Evolutionary conservation across 768 basidiomycete genomes (phyloP).

Genomic region (Boletus rubroflammeus): DNA sequence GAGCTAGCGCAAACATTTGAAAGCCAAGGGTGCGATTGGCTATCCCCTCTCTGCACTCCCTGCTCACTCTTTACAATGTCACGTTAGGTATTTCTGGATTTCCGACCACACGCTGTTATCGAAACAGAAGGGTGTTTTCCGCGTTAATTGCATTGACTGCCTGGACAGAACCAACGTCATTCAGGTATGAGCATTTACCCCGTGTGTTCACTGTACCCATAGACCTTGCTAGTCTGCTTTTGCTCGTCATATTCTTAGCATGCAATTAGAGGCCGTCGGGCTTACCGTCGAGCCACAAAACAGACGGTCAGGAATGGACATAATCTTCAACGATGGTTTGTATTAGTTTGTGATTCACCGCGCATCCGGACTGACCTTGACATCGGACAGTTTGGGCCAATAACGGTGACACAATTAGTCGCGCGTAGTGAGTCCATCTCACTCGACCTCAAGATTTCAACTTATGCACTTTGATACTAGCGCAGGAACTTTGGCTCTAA

Average conservation of each 20-base stretch:
- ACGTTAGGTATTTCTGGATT: slow-evolving; percentile 74
- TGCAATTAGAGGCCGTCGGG: slow-evolving; percentile 71
- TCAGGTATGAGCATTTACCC: slow-evolving; percentile 46
- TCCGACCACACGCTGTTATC: slow-evolving; percentile 67
- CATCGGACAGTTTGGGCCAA: slow-evolving; percentile 83
- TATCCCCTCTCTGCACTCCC: not conserved
- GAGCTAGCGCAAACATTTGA: slow-evolving; percentile 74
- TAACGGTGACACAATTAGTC: slow-evolving; percentile 93
- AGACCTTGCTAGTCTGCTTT: slow-evolving; percentile 71
- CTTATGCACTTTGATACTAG: slow-evolving; percentile 39
- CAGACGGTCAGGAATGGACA: slow-evolving; percentile 59
- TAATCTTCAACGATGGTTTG: slow-evolving; percentile 75
- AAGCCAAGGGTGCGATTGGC: slow-evolving; percentile 61
- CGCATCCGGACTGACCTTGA: not conserved
- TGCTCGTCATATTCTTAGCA: slow-evolving; percentile 75
- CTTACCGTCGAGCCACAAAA: slow-evolving; percentile 52
- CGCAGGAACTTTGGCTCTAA: slow-evolving; percentile 94
- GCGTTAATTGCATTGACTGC: slow-evolving; percentile 95
- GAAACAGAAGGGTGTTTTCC: slow-evolving; percentile 81
- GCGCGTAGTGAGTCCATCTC: slow-evolving; percentile 63
- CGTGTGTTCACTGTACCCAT: slow-evolving; percentile 3
- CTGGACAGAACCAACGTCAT: slow-evolving; percentile 95
- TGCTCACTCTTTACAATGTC: not conserved
- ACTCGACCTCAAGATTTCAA: not conserved
- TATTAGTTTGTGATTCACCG: not conserved